phyloP scores from a whole-genome alignment of 441 rosid genomes.

The Erodium moschatum region DNA sequence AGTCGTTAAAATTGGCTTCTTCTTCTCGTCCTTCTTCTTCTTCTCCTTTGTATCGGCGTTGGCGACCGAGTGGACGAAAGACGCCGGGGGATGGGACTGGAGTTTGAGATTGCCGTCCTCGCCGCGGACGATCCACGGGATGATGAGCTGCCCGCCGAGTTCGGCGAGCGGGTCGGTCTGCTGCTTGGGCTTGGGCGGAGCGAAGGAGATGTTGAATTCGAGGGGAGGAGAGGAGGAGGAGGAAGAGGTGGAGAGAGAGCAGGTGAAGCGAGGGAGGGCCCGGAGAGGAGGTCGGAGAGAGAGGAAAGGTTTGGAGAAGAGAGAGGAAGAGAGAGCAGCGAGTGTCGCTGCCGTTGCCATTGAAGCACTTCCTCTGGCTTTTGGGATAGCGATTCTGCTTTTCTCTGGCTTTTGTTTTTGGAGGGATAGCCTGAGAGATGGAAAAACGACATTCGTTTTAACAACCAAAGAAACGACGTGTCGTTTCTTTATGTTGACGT shows the following conservation, averaged over 20 bases:
- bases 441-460: no score
- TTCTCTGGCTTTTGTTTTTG: background rate
- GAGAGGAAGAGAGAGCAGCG: constrained; percentile 24
- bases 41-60: constrained; percentile 47
- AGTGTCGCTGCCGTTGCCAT: constrained; percentile 24
- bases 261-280: constrained; percentile 32
- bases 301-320: constrained; percentile 32
- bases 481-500: no score
- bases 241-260: constrained; percentile 24
- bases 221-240: constrained; percentile 2
- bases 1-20: background rate
- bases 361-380: constrained; percentile 25
- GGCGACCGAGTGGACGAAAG: constrained; percentile 49
- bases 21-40: constrained; percentile 18
- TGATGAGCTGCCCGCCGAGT: constrained; percentile 36
- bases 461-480: no score
- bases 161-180: constrained; percentile 14
- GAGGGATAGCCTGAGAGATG: no score
- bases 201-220: constrained; percentile 69
- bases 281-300: constrained; percentile 32
- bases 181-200: constrained; percentile 58
- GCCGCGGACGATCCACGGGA: constrained; percentile 86
- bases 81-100: constrained; percentile 60
- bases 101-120: constrained; percentile 71
- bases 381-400: background rate